Percentiles rank a stretch among this genome's conserved stretches.
These are phyloP conservation scores for Cytospora chrysosperma DNA, from an alignment of 2,329 filamentous ascomycete species.

Conservation along the genomic window DNA sequence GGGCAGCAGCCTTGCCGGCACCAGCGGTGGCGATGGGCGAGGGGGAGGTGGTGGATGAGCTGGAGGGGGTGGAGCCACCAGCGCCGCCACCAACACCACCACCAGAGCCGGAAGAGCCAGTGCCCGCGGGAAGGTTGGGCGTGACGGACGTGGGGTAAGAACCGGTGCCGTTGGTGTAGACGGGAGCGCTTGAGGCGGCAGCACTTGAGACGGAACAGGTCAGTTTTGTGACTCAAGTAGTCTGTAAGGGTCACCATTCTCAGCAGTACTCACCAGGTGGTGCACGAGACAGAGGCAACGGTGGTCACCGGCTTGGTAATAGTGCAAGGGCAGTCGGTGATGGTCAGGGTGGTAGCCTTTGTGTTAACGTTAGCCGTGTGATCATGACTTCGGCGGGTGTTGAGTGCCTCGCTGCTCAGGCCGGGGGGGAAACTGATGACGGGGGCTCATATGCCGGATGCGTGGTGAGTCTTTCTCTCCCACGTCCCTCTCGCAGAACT, in stretches of 20 bases:
- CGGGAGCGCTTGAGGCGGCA: constrained; percentile 19
- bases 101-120: constrained; percentile 27
- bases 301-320: constrained; percentile 58
- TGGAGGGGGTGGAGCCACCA: constrained; percentile 5
- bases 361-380: constrained; percentile 21
- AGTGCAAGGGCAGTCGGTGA: constrained; percentile 72
- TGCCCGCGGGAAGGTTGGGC: constrained; percentile 32
- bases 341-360: constrained; percentile 69
- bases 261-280: constrained; percentile 47
- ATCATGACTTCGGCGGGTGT: constrained; percentile 19
- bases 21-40: constrained; percentile 54
- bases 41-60: constrained; percentile 33
- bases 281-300: constrained; percentile 52
- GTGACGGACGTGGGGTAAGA: constrained; percentile 30
- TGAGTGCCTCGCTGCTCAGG: not conserved
- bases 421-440: not conserved
- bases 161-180: constrained; percentile 40
- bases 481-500: constrained; percentile 5
- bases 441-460: not conserved
- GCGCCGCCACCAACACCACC: not conserved
- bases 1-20: constrained; percentile 55
- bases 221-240: not conserved
- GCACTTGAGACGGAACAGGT: not conserved
- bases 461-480: not conserved
- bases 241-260: not conserved